These are phyloP conservation scores for Venustampulla echinocandica DNA, from an alignment of 495 filamentous ascomycete species.

Conservation along the genomic window DNA sequence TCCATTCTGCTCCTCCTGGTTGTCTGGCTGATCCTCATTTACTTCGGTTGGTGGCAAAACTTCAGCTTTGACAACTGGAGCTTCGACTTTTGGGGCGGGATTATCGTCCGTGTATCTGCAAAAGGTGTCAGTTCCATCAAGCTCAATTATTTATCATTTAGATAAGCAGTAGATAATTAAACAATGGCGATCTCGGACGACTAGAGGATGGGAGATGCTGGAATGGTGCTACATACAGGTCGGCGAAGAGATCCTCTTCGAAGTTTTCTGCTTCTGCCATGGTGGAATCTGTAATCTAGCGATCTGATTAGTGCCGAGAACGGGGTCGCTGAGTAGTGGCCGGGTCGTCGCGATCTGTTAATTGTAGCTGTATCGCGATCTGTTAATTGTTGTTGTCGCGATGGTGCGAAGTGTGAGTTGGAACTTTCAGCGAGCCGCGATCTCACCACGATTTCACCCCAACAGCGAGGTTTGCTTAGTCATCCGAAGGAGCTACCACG, in stretches of 20 bases:
- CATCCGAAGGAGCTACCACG: too few species aligned
- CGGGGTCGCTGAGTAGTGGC: not conserved
- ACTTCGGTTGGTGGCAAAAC: conserved; percentile 12
- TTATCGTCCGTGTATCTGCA: conserved; percentile 76
- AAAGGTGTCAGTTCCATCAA: not conserved
- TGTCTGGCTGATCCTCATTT: conserved; percentile 13
- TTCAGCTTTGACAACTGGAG: conserved; percentile 24
- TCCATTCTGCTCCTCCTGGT: conserved; percentile 29
- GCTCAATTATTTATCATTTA: too few species aligned
- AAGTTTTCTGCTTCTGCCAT: conserved; percentile 88
- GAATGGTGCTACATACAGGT: conserved; percentile 62
- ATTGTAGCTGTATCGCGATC: not conserved
- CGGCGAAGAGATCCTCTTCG: conserved; percentile 96
- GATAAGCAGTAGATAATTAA: too few species aligned
- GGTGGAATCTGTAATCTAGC: too few species aligned
- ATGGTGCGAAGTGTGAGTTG: too few species aligned
- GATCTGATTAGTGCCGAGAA: too few species aligned
- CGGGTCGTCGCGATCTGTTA: not conserved
- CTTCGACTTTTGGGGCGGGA: conserved; percentile 42
- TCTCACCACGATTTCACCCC: too few species aligned
- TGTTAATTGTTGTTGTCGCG: too few species aligned
- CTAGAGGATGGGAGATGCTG: conserved; percentile 2
- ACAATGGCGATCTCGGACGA: too few species aligned
- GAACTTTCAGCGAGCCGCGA: too few species aligned
- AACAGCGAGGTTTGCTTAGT: too few species aligned